These are phyloP conservation scores for Xylaria sp. DNA, from an alignment of 2,329 filamentous ascomycete genomes.

Conservation along the genomic window DNA sequence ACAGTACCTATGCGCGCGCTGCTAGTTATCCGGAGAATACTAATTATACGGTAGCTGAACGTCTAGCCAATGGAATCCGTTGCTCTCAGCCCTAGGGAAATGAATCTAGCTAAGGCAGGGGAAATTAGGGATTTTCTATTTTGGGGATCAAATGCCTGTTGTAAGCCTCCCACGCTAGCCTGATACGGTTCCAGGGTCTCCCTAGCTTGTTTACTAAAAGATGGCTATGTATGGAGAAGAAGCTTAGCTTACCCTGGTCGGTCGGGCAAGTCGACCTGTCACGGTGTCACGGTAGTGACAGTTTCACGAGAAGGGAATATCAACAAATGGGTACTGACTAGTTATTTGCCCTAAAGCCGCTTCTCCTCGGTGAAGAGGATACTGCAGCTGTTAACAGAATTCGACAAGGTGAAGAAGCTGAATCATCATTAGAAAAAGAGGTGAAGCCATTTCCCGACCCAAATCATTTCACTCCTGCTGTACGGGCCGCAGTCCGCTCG, in stretches of 20 bases:
- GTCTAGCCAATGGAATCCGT: neutral
- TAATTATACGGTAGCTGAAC: neutral
- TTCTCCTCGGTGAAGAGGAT: neutral
- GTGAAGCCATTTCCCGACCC: neutral
- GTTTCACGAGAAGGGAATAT: neutral
- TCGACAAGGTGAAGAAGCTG: neutral
- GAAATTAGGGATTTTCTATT: neutral
- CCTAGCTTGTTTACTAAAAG: neutral
- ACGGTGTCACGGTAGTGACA: neutral
- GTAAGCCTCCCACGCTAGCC: neutral
- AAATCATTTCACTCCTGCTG: conserved; percentile 6
- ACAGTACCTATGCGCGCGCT: too few relatives aligned
- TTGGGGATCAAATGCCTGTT: neutral
- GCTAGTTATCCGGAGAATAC: neutral
- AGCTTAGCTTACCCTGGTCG: neutral
- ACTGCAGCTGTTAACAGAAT: neutral
- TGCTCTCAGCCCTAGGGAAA: conserved; percentile 7
- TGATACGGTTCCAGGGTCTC: neutral
- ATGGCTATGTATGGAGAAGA: neutral
- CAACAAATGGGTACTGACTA: conserved; percentile 10
- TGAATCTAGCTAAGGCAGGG: conserved; percentile 7
- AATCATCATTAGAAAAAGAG: neutral
- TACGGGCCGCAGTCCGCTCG: conserved; percentile 5
- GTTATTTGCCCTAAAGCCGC: conserved; percentile 15
- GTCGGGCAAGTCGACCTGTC: neutral